These are phyloP conservation scores for Petunia axillaris DNA, from an alignment of 257 asterid species.

Conservation along the genomic window DNA sequence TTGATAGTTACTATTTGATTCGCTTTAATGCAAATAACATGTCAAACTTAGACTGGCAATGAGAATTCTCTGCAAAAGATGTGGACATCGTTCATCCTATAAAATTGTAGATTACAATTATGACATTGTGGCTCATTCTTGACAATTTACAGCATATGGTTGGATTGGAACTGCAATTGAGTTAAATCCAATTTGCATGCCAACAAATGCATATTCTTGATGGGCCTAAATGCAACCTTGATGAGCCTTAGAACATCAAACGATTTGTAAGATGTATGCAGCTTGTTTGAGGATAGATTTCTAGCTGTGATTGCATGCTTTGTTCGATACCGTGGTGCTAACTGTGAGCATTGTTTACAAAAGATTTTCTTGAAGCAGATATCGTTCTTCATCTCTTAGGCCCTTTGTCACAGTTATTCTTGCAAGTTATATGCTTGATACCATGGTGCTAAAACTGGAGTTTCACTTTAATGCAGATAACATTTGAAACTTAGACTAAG, in stretches of 20 bases:
- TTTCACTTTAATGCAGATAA: neutral
- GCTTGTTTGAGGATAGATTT: neutral
- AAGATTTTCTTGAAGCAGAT: constrained; percentile 11
- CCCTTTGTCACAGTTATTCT: neutral
- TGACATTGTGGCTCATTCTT: no score
- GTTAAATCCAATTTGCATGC: no score
- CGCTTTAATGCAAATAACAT: no score
- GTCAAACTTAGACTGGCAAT: no score
- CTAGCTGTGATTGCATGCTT: neutral
- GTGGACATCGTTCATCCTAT: no score
- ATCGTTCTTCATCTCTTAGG: neutral
- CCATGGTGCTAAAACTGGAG: neutral
- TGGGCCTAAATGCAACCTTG: no score
- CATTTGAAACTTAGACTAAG: neutral
- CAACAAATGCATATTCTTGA: no score
- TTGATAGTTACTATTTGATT: no score
- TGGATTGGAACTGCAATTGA: no score
- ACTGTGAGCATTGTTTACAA: neutral
- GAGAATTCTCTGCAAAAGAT: no score
- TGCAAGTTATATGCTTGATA: neutral
- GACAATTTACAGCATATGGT: no score
- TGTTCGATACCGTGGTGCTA: neutral
- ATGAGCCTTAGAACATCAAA: neutral
- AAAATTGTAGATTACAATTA: no score
- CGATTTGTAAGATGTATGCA: neutral